These are phyloP conservation scores for Ustilago trichophora DNA, from an alignment of 1,284 basidiomycete species.

Conservation along the genomic window DNA sequence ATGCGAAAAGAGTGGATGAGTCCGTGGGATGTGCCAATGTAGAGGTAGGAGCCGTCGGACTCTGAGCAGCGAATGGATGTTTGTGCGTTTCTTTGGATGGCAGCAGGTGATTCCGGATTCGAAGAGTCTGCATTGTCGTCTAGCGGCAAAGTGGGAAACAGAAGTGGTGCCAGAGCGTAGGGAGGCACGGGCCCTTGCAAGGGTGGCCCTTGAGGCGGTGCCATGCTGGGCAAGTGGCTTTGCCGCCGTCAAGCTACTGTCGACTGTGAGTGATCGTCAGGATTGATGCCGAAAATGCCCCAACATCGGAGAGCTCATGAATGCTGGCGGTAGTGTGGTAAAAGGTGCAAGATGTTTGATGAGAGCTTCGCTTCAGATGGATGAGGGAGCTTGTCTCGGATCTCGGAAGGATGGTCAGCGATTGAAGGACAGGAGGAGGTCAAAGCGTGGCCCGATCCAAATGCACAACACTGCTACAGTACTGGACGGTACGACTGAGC, in stretches of 20 bases:
- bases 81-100: slow-evolving; percentile 34
- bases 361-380: too few species aligned
- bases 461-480: too few species aligned
- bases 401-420: too few species aligned
- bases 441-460: slow-evolving; percentile 1
- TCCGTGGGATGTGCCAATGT: slow-evolving; percentile 55
- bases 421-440: too few species aligned
- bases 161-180: slow-evolving; percentile 41
- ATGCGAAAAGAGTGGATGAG: slow-evolving; percentile 43
- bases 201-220: not conserved
- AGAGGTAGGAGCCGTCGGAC: slow-evolving; percentile 41
- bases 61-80: slow-evolving; percentile 41
- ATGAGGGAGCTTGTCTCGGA: too few species aligned
- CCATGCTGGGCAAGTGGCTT: slow-evolving; percentile 12
- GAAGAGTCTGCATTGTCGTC: slow-evolving; percentile 2
- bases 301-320: too few species aligned
- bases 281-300: too few species aligned
- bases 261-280: too few species aligned
- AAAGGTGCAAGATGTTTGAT: too few species aligned
- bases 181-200: slow-evolving; percentile 38
- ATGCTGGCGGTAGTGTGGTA: too few species aligned
- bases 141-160: slow-evolving; percentile 46
- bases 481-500: too few species aligned
- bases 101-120: slow-evolving; percentile 45
- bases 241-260: not conserved